Evolutionary conservation across 768 basidiomycete species (phyloP), one percentile per base, ranked within the genome.

Genomic region (Serendipita sp.): DNA sequence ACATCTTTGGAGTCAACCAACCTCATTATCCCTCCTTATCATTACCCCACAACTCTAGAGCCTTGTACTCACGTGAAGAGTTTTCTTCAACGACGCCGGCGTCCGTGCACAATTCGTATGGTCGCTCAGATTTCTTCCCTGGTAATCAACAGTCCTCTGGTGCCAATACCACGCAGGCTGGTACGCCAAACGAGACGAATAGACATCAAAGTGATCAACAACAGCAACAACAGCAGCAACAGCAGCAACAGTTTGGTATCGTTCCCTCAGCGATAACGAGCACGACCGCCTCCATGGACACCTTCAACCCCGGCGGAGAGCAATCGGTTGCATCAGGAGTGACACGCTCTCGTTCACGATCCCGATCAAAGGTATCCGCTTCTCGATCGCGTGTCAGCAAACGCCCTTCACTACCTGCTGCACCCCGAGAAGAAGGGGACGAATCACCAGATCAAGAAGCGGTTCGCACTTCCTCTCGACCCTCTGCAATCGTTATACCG

Each of bases 401-500:
- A 31, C 52, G 52, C 13, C 55, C 55, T 34, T 60, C 55, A 23
- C 8, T 60, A 27, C 27, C 55, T 33, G 55, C 55, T 18, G 29
- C 55, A 27, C 55, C 27, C 55, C 29, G 29, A 8, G 29, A 60
- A 10, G 55, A 60, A 60, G 55, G 36, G 8, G 55, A 60, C 36
- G 55, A 60, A 60, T 60, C 55, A 34, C 55, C 55, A 27, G 29
- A 31, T n/a, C 55, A 37, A 36, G 29, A 60, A 27, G 29, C 27
- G 16, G 27, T 37, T 10, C 16, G n/a, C 4, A 27, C 55, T 31
- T n/a, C 27, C 27, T 33, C 72, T 73, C 64, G 68, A 73, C 62
- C 69, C 70, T 62, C 58, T 63, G 66, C 44, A n/a, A 58, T 45
- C 48, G 66, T 66, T 64, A 64, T 65, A 48, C 62, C 62, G 34